Evolutionary conservation across 2,329 filamentous ascomycete genomes (phyloP), one percentile per base, ranked within the genome.

Genomic region (Fusarium poae): DNA sequence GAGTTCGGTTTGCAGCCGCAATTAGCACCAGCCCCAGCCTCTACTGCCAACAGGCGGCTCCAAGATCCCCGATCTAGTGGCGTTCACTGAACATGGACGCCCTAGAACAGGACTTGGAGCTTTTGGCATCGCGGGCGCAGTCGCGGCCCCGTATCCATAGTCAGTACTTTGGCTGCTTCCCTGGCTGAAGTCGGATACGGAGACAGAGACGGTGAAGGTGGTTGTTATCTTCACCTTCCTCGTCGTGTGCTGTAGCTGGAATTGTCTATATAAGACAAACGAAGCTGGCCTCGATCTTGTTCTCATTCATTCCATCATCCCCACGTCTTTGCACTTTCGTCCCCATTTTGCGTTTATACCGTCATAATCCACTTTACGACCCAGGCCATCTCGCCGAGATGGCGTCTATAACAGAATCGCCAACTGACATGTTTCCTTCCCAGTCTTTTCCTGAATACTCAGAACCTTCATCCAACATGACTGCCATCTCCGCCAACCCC

Each of bases 391-490:
- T 68, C 39, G 59, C 59, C 72, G 78, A 72, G 62, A 80, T 81
- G 78, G 77, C 82, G 65, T 75, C 76, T 46, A 68, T 82, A 56
- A 71, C 68, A 39, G 68, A 77, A 59, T 78, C 81, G 65, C 79
- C 76, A 46, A 76, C 83, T 84, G 72, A 85, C 77, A 65, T 80
- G 23, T 62, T 75, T 40, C 59, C 72, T 45, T 43, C 77, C 52
- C 80, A 83, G 70, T 83, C 79, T 62, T 84, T 84, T 65, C 82
- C 81, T 42, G 79, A 81, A n/a, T 83, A 83, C 69, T 74, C 74
- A 71, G 82, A 82, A 72, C 78, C 79, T 23, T 27, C 72, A 60
- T 72, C 72, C 66, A 76, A 72, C 69, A 78, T 80, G 70, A 73
- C 76, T 46, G 69, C 75, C 53, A 74, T 77, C 63, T 77, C 77